Evolutionary conservation across 805 yeast genomes (phyloP), one percentile per base, ranked within the genome.

Genomic region (Cyberlindnera misumaiensis): DNA sequence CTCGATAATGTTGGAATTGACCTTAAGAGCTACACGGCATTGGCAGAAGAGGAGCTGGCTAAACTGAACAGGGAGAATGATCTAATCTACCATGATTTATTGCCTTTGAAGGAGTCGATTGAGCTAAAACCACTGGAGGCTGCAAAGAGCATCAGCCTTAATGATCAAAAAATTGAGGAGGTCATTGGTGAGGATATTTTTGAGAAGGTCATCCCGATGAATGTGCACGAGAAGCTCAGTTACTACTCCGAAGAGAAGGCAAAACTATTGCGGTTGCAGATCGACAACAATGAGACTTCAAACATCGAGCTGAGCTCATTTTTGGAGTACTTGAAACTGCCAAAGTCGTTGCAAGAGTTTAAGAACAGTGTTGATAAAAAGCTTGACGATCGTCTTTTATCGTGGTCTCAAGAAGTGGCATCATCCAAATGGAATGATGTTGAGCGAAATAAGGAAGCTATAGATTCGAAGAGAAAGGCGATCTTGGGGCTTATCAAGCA

Each of bases 181-280:
- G 48, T 70, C 35, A 58, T 67, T 39, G 68, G 67, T 8, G 60
- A 60, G 32, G 81, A 79, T 44, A 67, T 90, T 33, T 86, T 86
- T 59, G 81, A 73, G 35, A 81, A 80, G 45, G 83, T 90, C 15
- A 77, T 93, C 5, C 97, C 97, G 2, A 67, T 88, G 53, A 75
- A 79, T 26, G 87, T 90, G 14, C 95, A 88, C 54, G 96, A 90
- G 60, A 77, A 83, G 49, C 75, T 86, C 38, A 85, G 96, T 45
- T 67, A 80, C 45, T 93, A 93, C 57, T 83, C 96, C 0, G 98
- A 90, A 56, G 88, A 85, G 55, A 83, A 86, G 58, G 90, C 96
- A 0, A 77, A 73, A 45, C 61, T 85, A 28, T 60, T 87, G 33
- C 72, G 97, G 51, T 70, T 65, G 31, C 88, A 86, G 52, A 69